These are phyloP conservation scores for Capsicum baccatum DNA, from an alignment of 257 asterid species.

Conservation along the genomic window DNA sequence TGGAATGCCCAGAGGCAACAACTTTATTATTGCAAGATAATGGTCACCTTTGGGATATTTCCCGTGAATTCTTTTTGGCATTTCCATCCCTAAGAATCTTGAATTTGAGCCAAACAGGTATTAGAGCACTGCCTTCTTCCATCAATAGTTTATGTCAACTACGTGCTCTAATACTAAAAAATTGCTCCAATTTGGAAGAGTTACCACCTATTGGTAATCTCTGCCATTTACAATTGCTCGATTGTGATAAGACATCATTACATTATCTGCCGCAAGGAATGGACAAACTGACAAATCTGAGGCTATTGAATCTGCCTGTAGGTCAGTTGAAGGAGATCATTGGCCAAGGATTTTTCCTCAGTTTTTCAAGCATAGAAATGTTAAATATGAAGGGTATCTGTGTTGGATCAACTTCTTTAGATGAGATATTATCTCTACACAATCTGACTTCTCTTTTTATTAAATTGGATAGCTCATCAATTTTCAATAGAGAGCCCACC, in stretches of 20 bases:
- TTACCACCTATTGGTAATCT: constrained; percentile 32
- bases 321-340: too few species aligned
- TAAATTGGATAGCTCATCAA: too few species aligned
- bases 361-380: constrained; percentile 28
- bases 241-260: constrained; percentile 19
- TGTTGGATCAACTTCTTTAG: too few species aligned
- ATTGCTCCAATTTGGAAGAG: background rate
- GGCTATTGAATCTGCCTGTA: too few species aligned
- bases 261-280: constrained; percentile 22
- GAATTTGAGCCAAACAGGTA: constrained; percentile 19
- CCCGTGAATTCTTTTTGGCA: constrained; percentile 11
- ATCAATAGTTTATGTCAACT: constrained; percentile 26
- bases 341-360: background rate
- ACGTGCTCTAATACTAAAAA: constrained; percentile 29
- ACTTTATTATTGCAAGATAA: constrained; percentile 28
- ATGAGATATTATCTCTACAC: too few species aligned
- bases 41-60: constrained; percentile 1
- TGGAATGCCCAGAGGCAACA: constrained; percentile 31
- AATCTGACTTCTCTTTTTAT: too few species aligned
- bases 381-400: background rate
- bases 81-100: constrained; percentile 27
- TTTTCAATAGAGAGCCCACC: too few species aligned
- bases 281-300: constrained; percentile 25
- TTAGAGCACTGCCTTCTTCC: constrained; percentile 29
- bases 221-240: constrained; percentile 30